A percentile compares a stretch with the other conserved stretches of the same genome.
Evolutionary conservation across 2,329 filamentous ascomycete species (phyloP).

Genomic region (Diplodia sapinea): DNA sequence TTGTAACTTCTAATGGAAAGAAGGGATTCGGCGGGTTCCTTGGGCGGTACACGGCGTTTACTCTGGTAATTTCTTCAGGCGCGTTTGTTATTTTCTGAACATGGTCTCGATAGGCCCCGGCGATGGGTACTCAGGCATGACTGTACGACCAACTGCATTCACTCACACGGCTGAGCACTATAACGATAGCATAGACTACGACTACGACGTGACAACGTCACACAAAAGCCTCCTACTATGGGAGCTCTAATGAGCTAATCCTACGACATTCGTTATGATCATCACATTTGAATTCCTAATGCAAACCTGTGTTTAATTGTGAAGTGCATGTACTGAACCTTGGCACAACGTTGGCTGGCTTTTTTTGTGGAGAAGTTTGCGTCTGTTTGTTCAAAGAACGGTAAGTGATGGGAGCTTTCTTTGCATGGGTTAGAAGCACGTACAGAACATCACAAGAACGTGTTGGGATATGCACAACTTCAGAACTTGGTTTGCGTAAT

Average conservation of each 20-base stretch:
- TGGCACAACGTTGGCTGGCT: neutral
- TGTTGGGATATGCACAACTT: neutral
- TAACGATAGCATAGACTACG: conserved; percentile 29
- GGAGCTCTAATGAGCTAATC: conserved; percentile 27
- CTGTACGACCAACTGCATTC: conserved; percentile 22
- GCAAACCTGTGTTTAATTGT: neutral
- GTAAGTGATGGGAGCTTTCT: neutral
- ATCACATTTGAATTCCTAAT: neutral
- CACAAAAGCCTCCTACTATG: conserved; percentile 5
- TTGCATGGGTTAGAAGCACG: neutral
- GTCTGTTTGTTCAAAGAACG: neutral
- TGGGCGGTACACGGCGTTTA: conserved; percentile 10
- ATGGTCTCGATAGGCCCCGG: conserved; percentile 6
- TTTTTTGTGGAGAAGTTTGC: neutral
- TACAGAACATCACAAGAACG: too few relatives aligned
- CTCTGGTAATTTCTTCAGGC: neutral
- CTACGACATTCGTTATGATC: conserved; percentile 18
- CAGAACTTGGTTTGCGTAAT: neutral
- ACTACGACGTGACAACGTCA: conserved; percentile 28
- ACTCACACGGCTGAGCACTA: conserved; percentile 6
- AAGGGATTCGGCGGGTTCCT: neutral
- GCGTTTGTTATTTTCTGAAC: neutral
- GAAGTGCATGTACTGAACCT: neutral
- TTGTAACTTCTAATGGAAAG: neutral
- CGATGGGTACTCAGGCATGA: conserved; percentile 24